These are phyloP conservation scores for Chrysoporthe austroafricana DNA, from an alignment of 2,329 filamentous ascomycete genomes.

Conservation along the genomic window DNA sequence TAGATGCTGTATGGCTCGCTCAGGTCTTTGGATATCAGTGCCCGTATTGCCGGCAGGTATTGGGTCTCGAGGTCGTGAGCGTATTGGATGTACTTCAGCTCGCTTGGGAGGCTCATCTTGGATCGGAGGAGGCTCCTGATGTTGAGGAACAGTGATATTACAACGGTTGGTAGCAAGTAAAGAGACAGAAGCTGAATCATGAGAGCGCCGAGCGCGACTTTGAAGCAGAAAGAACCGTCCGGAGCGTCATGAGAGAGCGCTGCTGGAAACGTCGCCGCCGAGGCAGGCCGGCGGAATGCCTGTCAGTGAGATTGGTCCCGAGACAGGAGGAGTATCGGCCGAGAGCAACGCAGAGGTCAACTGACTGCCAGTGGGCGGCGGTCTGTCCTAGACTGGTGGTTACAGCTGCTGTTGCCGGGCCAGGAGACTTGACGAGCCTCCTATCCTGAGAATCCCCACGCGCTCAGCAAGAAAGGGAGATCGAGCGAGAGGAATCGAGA, in stretches of 20 bases:
- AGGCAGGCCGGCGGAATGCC: background rate
- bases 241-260: slow-evolving; percentile 9
- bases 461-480: background rate
- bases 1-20: slow-evolving; percentile 99
- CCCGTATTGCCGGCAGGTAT: slow-evolving; percentile 83
- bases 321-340: background rate
- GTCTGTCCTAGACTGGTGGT: background rate
- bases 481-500: background rate
- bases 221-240: background rate
- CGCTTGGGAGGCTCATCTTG: slow-evolving; percentile 42
- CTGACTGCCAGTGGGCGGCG: background rate
- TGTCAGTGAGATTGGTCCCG: background rate
- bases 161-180: slow-evolving; percentile 24
- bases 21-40: slow-evolving; percentile 92
- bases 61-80: slow-evolving; percentile 62
- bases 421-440: background rate
- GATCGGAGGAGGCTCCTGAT: slow-evolving; percentile 19
- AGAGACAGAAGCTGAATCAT: slow-evolving; percentile 26
- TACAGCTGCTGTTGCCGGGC: background rate
- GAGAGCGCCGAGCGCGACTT: slow-evolving; percentile 12
- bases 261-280: background rate
- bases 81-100: slow-evolving; percentile 65
- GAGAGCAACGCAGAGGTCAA: background rate
- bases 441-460: slow-evolving; percentile 1
- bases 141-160: slow-evolving; percentile 19